A percentile compares a stretch with the other conserved stretches of the same genome.
These are phyloP conservation scores for Sphaceloma murrayae DNA, from an alignment of 2,329 filamentous ascomycete species.

Conservation along the genomic window DNA sequence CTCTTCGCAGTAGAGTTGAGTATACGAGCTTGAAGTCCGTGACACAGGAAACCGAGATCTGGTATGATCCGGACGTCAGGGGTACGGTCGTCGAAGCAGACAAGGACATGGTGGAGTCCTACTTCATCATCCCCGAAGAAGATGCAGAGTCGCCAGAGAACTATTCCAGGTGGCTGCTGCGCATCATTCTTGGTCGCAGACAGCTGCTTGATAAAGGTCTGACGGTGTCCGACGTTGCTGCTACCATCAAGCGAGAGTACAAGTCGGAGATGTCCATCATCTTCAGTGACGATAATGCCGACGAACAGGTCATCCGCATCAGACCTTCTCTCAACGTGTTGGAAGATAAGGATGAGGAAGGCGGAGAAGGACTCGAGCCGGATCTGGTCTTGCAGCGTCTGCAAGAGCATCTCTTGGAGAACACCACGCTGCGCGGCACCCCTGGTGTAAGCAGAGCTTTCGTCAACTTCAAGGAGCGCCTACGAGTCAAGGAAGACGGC, in stretches of 20 bases:
- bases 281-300: slow-evolving; percentile 96
- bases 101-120: slow-evolving; percentile 88
- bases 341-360: slow-evolving; percentile 55
- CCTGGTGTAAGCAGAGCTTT: slow-evolving; percentile 83
- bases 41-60: slow-evolving; percentile 86
- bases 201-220: slow-evolving; percentile 93
- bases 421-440: slow-evolving; percentile 83
- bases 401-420: slow-evolving; percentile 83
- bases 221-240: slow-evolving; percentile 81
- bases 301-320: slow-evolving; percentile 87
- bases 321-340: slow-evolving; percentile 45
- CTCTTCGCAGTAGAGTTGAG: slow-evolving; percentile 79
- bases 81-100: slow-evolving; percentile 80
- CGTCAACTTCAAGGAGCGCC: slow-evolving; percentile 68
- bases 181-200: slow-evolving; percentile 84
- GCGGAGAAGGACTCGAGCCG: slow-evolving; percentile 70
- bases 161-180: slow-evolving; percentile 91
- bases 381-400: slow-evolving; percentile 89
- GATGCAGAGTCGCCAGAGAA: slow-evolving; percentile 50
- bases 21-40: slow-evolving; percentile 90
- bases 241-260: slow-evolving; percentile 82
- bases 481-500: slow-evolving; percentile 60
- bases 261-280: slow-evolving; percentile 78
- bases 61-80: slow-evolving; percentile 88
- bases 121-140: slow-evolving; percentile 88